A percentile compares a stretch with the other conserved stretches of the same genome.
Conservation (phyloP, 345 rosid species). For the Sapria himalayana region DNA sequence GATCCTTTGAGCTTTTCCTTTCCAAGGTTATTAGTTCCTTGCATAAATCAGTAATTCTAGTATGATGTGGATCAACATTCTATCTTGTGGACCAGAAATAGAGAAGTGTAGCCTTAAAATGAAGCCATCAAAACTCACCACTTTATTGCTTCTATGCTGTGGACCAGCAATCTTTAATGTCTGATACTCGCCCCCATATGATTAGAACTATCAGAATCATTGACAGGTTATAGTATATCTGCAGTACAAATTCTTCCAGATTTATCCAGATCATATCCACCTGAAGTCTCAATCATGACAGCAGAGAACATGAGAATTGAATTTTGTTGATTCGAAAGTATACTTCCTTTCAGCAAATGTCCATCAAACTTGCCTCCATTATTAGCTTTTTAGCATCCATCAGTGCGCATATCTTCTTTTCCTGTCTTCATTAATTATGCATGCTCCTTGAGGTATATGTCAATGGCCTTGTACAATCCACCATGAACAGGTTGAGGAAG, state of each 20-base stretch:
- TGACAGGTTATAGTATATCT: constrained; percentile 76
- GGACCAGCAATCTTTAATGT: constrained; percentile 66
- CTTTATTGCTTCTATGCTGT: constrained; percentile 67
- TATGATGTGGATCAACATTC: no score
- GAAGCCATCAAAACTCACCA: constrained; percentile 95
- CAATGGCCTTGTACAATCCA: constrained; percentile 52
- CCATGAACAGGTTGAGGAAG: constrained; percentile 43
- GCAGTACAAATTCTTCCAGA: constrained; percentile 55
- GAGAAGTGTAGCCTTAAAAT: constrained; percentile 63
- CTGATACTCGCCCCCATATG: constrained; percentile 50
- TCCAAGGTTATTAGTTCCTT: no score
- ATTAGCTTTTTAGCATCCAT: no score
- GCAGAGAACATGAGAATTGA: constrained; percentile 79
- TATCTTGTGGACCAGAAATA: no score
- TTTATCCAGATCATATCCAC: constrained; percentile 66
- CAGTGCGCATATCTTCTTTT: no score
- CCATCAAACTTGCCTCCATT: constrained; percentile 94
- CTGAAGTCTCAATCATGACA: constrained; percentile 70
- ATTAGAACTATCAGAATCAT: constrained; percentile 58
- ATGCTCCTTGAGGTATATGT: constrained; percentile 69
- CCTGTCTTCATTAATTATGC: no score
- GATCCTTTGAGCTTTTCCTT: no score
- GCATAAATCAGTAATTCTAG: no score
- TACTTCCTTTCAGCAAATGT: constrained; percentile 68
- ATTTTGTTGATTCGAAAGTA: constrained; percentile 72